Percentiles rank a stretch among this genome's conserved stretches.
Conservation (phyloP, 345 rosid genomes). For the Brassica carinata region DNA sequence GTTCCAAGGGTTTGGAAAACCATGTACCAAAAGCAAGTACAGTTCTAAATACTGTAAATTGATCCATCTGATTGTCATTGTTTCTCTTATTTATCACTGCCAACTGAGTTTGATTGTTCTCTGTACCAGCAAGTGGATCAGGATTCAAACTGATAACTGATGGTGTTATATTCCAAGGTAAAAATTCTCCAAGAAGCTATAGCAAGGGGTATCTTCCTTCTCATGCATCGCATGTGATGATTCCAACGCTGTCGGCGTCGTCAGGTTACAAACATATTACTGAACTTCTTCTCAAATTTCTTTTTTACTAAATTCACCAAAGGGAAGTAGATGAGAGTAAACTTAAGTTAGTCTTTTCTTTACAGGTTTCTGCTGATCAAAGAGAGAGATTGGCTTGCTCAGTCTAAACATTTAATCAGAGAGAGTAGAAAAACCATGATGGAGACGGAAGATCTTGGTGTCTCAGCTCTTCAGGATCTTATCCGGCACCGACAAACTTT, state of each 20-base stretch:
- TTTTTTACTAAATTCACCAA: background rate
- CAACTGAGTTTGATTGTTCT: background rate
- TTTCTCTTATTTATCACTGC: background rate
- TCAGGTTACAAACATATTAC: background rate
- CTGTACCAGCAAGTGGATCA: background rate
- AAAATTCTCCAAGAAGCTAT: too few relatives aligned
- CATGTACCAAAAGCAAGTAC: background rate
- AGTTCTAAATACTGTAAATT: background rate
- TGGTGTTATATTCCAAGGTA: too few relatives aligned
- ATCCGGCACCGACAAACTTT: constrained; percentile 50
- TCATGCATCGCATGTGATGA: background rate
- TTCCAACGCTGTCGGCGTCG: background rate
- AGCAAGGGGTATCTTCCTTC: too few relatives aligned
- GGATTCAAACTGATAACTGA: background rate
- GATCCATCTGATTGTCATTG: background rate
- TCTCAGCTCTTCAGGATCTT: constrained; percentile 76
- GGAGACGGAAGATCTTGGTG: constrained; percentile 71
- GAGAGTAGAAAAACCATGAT: constrained; percentile 72
- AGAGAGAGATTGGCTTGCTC: constrained; percentile 66
- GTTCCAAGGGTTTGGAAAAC: background rate
- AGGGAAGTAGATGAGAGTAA: background rate
- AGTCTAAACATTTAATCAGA: constrained; percentile 40
- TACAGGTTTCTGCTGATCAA: constrained; percentile 71
- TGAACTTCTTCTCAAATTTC: background rate
- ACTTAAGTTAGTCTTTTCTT: background rate